Evolutionary conservation across 2,329 filamentous ascomycete species (phyloP), one percentile per base, ranked within the genome.

Genomic region (Mollisiaceae sp.): DNA sequence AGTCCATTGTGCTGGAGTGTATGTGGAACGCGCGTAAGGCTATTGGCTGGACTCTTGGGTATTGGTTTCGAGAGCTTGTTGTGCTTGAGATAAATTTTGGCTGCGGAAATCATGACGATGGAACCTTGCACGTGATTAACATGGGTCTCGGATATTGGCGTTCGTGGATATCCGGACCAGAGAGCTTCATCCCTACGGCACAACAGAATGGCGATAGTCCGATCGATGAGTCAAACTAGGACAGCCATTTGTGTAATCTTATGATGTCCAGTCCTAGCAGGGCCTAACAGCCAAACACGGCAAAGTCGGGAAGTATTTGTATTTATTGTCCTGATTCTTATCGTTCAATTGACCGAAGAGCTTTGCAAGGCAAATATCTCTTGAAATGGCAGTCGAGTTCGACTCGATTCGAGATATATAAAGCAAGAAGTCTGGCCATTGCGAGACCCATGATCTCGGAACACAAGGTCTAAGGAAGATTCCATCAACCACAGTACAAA

Each of bases 21-120:
- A n/a, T 57, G 35, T 38, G 32, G 52, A 54, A 65, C 84, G 80
- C 65, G 82, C 24, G 50, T 11, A 27, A 32, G 2, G 50, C 1
- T 18, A 24, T 54, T 27, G 47, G 14, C 4, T 32, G 24, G 32
- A 12, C 24, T 32, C 24, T 54, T 14, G 50, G 15, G 27, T 27
- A n/a, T 54, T 24, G 18, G 24, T 32, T 54, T 50, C 15, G 22
- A 54, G 45, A 50, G 50, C 50, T 27, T 54, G 50, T 27, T 54
- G 50, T 15, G 50, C 12, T 8, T 24, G 8, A 6, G 18, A 54
- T 9, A 54, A 54, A 32, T 54, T 54, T 54, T 54, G 50, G 50
- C 24, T 8, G 11, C n/a, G 27, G 50, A 35, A 35, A 32, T 32
- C 47, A 54, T 54, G 24, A 54, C 24, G 50, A 27, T 27, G 50